Percentiles rank a stretch among this genome's conserved stretches.
phyloP scores from a whole-genome alignment of 768 basidiomycete species.

The Tulasnella sp. region DNA sequence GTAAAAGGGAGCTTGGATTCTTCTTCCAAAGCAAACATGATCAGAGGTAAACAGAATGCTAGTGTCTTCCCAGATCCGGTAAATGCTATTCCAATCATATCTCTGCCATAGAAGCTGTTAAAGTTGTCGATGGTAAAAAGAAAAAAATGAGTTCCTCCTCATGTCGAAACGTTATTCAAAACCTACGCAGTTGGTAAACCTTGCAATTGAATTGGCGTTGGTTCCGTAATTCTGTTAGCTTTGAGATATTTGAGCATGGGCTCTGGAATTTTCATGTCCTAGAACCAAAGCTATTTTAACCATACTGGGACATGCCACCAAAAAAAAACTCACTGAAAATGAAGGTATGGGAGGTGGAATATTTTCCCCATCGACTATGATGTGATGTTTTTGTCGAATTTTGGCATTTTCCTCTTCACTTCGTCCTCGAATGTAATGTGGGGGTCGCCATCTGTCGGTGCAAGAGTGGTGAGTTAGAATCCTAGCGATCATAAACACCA shows the following conservation, averaged over 20 bases:
- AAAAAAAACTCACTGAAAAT: conserved; percentile 45
- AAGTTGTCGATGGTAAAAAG: neutral
- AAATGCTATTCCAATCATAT: conserved; percentile 98
- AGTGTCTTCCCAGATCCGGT: conserved; percentile 98
- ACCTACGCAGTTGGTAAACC: conserved; percentile 89
- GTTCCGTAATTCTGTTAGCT: conserved; percentile 68
- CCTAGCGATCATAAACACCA: neutral
- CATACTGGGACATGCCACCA: neutral
- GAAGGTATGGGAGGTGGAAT: conserved; percentile 86
- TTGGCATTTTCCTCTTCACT: conserved; percentile 53
- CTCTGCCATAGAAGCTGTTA: conserved; percentile 77
- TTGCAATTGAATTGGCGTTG: conserved; percentile 95
- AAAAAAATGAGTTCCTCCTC: neutral
- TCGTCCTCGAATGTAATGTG: conserved; percentile 63
- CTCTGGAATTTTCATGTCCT: conserved; percentile 99
- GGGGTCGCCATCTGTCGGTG: conserved; percentile 66
- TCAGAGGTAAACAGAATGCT: conserved; percentile 94
- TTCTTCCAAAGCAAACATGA: conserved; percentile 93
- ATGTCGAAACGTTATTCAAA: conserved; percentile 1
- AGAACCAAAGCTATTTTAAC: neutral
- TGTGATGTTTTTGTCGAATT: conserved; percentile 83
- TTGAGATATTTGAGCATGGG: conserved; percentile 72
- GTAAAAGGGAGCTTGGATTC: conserved; percentile 81
- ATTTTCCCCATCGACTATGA: conserved; percentile 87
- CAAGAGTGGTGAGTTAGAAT: conserved; percentile 5